Base-by-base conservation (phyloP, 306 rosid species). In the Ormosia emarginata region DNA sequence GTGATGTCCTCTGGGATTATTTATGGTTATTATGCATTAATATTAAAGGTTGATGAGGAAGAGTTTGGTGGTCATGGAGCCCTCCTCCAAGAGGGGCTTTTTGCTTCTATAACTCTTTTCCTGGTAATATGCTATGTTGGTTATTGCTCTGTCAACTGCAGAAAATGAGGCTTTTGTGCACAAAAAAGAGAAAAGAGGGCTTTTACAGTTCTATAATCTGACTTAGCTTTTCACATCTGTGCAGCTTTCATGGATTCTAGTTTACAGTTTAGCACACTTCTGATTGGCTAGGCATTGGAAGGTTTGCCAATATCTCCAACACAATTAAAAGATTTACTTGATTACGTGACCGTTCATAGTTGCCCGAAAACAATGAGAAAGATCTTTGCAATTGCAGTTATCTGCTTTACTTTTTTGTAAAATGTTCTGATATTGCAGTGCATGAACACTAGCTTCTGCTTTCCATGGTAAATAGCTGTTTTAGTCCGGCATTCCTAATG, bases 31-130 rank as follows among this genome's bases (percentile, higher is more conserved):
- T 96, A 96, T 44, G 90, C 97, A 7, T 78, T 92, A 83, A 82
- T 96, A 82, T 88, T 96, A 71, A 93, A 92, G 92, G 86, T 96
- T 78, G 99, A 96, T 2, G 99, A 96, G 82, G 99, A 96, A 83
- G 99, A 96, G 71, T 91, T 89, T 78, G 99, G 99, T 3, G 99
- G 99, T 59, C 99, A 96, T 80, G 96, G 97, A 69, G 93, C 99
- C 78, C 99, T 96, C 71, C 99, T 96, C 52, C 99, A 93, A 85
- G 99, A 96, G 82, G 99, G 99, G 14, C 94, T 96, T 83, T 96
- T 96, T 55, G 99, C 99, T 40, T 96, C 99, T 39, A 37, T 85
- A 74, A 96, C 98, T 72, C 97, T 96, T 15, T 96, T 96, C 87
- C 92, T 96, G 98, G 99, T 96, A 96, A 36, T 75, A 63, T 64